Base-by-base conservation (phyloP, 2,329 filamentous ascomycete genomes). In the Fusarium robinianum region DNA sequence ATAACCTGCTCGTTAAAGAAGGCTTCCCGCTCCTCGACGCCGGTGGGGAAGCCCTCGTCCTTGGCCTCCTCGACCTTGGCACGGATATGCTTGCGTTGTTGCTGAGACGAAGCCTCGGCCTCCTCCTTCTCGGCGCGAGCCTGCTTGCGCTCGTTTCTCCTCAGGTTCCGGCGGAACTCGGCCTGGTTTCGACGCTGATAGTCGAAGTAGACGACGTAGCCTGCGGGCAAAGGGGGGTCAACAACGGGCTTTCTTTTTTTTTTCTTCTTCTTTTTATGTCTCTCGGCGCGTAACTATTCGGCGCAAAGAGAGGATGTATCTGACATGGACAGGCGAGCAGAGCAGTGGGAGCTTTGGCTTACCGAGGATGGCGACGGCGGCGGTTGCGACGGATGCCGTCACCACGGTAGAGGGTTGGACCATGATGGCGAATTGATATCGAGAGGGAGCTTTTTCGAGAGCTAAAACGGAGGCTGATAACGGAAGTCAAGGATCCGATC, bases 1-100 rank as follows among this genome's bases (percentile, higher is more conserved):
- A 90, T 88, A 55, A 99, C 90, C 73, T 96, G 90, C 68, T 90
- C 85, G 83, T 97, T 95, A 74, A 99, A 99, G 77, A 89, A 99
- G 50, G 84, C 81, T 77, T 99, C 94, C 68, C 89, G 90, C 76
- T 96, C 90, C 69, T 97, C 92, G 23, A 92, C 83, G 63, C 90
- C 89, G 29, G 80, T 78, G 34, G 94, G 94, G 79, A 95, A 96
- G 44, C 92, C 94, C 70, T 95, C 90, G 46, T 88, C 87, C 74
- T 90, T 88, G 60, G 91, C 90, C 61, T 87, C 80, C 61, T 90
- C 83, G 34, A 97, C 87, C 38, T 81, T 83, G 44, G 72, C 71
- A 71, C 85, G 86, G 73, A 99, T 88, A 61, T 78, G 75, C 68
- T 88, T 79, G 65, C 85, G 83, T 74, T 88, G 85, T 68, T 78